Evolutionary conservation across 306 rosid genomes (phyloP), one percentile per base, ranked within the genome.

Genomic region (Trifolium repens): DNA sequence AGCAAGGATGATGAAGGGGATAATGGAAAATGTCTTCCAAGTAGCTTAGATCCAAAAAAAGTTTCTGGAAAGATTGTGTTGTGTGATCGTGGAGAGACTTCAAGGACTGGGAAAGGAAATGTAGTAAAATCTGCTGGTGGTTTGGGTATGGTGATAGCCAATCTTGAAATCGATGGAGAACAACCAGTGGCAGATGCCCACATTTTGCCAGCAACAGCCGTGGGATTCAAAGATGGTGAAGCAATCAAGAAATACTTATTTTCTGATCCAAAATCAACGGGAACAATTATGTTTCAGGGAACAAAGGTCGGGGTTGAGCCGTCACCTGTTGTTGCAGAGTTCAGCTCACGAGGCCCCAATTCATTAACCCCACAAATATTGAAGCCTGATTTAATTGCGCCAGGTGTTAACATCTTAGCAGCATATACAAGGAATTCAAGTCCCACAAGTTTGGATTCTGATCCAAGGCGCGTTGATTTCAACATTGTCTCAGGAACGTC

Each of bases 401-500:
- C 98, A 4, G 98, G 98, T 22, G 89, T 90, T 49, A 87, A 90
- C 82, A 91, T 93, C 75, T 34, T 93, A 46, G 98, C 96, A 0
- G 91, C 87, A 15, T 91, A 85, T 91, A 66, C 93, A 0, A 84
- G 72, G 15, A 15, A 43, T 0, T 67, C 69, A 9, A 80, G 88
- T 15, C 98, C 93, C 1, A 82, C 87, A 0, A 81, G 80, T 0
- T 22, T 85, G 7, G 32, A 73, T 0, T 8, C 39, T 0, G 98
- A 93, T 73, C 4, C n/a, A 5, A 79, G 96, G 79, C 96, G 91
- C 30, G 98, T 89, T 74, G 86, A 82, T 1, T 93, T 91, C 89
- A 91, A 93, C 86, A 87, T 93, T 27, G 67, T 89, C 17, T 89
- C 96, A 0, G 98, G 98, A 4, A 93, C 98, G 63, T 93, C 98